phyloP scores from a whole-genome alignment of 352 stramenopile genomes.

The Globisporangium sylvaticum region DNA sequence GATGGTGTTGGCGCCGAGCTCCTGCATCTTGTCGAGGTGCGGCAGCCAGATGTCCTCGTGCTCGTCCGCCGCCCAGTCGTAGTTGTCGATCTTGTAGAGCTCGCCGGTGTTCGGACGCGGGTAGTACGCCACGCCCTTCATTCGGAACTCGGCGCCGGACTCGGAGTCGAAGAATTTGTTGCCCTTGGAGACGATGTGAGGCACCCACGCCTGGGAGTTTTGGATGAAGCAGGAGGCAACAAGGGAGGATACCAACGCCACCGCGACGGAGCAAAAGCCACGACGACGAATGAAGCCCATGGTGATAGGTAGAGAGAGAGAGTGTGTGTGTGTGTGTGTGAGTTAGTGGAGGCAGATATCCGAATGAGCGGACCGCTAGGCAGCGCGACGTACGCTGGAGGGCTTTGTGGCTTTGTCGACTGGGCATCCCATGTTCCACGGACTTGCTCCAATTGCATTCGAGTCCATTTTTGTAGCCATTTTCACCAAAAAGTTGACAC shows the following conservation, averaged over 20 bases:
- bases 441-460: background rate
- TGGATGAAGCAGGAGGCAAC: background rate
- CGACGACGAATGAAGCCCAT: background rate
- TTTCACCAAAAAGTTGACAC: background rate
- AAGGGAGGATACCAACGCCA: background rate
- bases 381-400: background rate
- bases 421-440: background rate
- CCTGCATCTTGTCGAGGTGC: conserved; percentile 48
- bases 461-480: background rate
- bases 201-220: conserved; percentile 7
- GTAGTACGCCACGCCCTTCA: conserved; percentile 71
- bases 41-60: conserved; percentile 46
- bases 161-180: conserved; percentile 68
- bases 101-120: conserved; percentile 55
- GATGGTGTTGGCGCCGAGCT: conserved; percentile 64
- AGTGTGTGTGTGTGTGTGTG: background rate
- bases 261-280: background rate
- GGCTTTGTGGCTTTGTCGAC: background rate
- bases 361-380: background rate
- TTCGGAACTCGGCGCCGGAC: conserved; percentile 46
- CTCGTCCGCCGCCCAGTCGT: conserved; percentile 61
- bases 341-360: background rate
- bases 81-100: conserved; percentile 32
- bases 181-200: conserved; percentile 46
- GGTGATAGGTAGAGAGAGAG: background rate